Conservation (phyloP, 1,284 basidiomycete genomes). For the Coniferiporia sulphurascens region DNA sequence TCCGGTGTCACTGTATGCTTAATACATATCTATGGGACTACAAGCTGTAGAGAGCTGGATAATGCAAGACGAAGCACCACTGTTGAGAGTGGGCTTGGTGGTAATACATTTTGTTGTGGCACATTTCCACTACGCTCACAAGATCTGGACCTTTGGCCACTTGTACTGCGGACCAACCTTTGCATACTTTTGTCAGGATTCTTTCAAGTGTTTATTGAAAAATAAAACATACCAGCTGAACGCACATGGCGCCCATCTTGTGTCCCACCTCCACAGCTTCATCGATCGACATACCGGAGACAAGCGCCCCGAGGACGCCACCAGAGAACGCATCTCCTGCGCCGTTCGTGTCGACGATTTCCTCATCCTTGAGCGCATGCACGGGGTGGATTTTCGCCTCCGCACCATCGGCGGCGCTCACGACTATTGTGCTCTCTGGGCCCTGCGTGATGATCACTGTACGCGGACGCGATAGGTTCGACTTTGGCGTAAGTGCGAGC, state of each 20-base stretch:
- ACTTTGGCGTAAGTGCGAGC: conserved; percentile 67
- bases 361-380: conserved; percentile 51
- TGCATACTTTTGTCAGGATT: conserved; percentile 3
- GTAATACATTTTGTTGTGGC: conserved; percentile 1
- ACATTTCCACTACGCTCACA: conserved; percentile 34
- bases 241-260: conserved; percentile 85
- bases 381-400: conserved; percentile 59
- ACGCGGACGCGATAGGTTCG: conserved; percentile 71
- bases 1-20: not conserved
- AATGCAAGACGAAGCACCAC: conserved; percentile 8
- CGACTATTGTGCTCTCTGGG: conserved; percentile 75
- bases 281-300: conserved; percentile 76
- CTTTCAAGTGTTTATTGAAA: not conserved
- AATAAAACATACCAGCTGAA: conserved; percentile 63
- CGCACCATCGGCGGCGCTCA: conserved; percentile 55
- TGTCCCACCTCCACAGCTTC: conserved; percentile 86
- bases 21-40: conserved; percentile 2
- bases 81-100: conserved; percentile 16
- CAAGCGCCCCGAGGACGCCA: conserved; percentile 86
- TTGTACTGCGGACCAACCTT: conserved; percentile 75
- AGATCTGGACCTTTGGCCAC: conserved; percentile 71
- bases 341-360: conserved; percentile 97
- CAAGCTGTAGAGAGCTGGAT: conserved; percentile 16
- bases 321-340: conserved; percentile 99
- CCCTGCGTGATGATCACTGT: conserved; percentile 93